phyloP scores from a whole-genome alignment of 1,284 basidiomycete species.

The Stygiomarasmius scandens region DNA sequence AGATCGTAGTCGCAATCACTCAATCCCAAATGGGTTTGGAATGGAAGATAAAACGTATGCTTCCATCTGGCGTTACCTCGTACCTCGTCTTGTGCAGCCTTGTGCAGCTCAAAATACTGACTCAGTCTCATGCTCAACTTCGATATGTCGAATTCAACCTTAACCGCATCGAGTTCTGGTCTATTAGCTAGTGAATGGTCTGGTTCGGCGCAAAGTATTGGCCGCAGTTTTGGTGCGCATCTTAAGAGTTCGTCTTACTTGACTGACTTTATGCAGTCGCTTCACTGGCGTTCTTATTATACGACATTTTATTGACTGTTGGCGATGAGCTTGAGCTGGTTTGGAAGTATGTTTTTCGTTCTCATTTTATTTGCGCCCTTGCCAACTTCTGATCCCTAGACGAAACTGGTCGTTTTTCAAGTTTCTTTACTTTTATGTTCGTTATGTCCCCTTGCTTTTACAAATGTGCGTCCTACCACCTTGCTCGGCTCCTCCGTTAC shows the following conservation, averaged over 20 bases:
- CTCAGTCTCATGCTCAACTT: no score
- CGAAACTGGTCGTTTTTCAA: conserved; percentile 7
- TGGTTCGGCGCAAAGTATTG: background rate
- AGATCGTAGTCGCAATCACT: no score
- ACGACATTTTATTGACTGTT: conserved; percentile 2
- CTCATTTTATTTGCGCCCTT: background rate
- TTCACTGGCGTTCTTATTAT: conserved; percentile 2
- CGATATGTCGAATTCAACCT: no score
- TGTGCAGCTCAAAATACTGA: no score
- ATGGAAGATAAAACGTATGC: no score
- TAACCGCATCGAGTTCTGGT: no score
- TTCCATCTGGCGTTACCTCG: no score
- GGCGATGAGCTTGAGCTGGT: conserved; percentile 6
- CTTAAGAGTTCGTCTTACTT: background rate
- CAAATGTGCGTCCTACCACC: background rate
- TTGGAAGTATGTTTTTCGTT: background rate
- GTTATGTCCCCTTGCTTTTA: conserved; percentile 3
- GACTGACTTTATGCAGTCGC: background rate
- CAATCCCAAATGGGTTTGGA: no score
- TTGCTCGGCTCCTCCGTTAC: background rate
- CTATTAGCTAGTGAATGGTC: background rate
- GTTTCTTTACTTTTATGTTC: conserved; percentile 9
- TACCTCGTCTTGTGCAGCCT: no score
- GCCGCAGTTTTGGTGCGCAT: background rate
- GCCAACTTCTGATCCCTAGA: background rate